Percentiles rank a stretch among this genome's conserved stretches.
Evolutionary conservation across 148 eudicot genomes (phyloP).

Genomic region (Dysphania ambrosioides): DNA sequence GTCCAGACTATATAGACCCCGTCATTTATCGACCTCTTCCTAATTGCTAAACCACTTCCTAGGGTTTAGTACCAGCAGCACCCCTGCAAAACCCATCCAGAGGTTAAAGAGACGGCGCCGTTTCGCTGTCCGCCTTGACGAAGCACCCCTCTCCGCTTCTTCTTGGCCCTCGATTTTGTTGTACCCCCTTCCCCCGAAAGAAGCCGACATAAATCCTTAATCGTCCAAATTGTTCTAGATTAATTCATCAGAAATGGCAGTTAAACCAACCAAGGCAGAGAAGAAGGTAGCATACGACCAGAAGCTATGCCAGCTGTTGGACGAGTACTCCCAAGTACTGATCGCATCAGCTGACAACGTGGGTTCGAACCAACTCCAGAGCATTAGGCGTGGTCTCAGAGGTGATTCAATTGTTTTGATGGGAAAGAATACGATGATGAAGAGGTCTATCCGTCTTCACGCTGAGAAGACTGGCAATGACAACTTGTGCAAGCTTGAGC

Average conservation of each 20-base stretch:
- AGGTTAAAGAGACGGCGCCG: conserved; percentile 40
- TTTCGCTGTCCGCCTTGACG: conserved; percentile 43
- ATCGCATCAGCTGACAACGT: conserved; percentile 64
- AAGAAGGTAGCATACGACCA: conserved; percentile 56
- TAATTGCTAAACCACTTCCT: neutral
- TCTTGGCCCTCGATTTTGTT: conserved; percentile 49
- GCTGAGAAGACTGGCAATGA: conserved; percentile 62
- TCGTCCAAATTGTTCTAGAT: neutral
- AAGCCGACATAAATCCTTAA: conserved; percentile 4
- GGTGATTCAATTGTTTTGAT: conserved; percentile 62
- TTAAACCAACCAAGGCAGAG: conserved; percentile 48
- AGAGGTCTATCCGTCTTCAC: conserved; percentile 53
- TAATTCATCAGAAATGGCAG: conserved; percentile 33
- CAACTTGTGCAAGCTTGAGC: conserved; percentile 40
- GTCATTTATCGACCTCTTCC: neutral
- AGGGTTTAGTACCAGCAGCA: conserved; percentile 15
- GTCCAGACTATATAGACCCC: conserved; percentile 7
- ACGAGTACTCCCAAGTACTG: conserved; percentile 52
- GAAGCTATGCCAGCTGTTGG: conserved; percentile 50
- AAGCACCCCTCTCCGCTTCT: conserved; percentile 1
- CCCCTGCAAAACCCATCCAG: conserved; percentile 8
- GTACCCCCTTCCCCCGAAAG: no score
- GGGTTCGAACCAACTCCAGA: conserved; percentile 59
- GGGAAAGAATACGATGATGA: conserved; percentile 88
- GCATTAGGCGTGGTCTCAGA: conserved; percentile 49